phyloP scores from a whole-genome alignment of 2,329 filamentous ascomycete species.

The Gnomoniopsis smithogilvyi region DNA sequence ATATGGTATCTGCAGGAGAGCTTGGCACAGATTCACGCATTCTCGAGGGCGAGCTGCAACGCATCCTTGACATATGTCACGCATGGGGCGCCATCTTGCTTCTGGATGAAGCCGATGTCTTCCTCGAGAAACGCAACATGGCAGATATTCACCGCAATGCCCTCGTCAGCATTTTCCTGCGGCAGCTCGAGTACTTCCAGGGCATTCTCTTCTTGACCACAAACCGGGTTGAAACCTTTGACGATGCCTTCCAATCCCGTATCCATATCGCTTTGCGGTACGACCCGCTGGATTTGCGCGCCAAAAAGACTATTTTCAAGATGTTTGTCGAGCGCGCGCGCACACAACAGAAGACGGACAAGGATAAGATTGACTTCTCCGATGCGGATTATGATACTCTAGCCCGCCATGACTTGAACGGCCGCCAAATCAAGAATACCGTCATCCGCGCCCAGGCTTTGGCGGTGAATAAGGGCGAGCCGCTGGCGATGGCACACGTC shows the following conservation, averaged over 20 bases:
- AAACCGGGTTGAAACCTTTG: slow-evolving; percentile 83
- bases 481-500: slow-evolving; percentile 76
- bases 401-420: slow-evolving; percentile 61
- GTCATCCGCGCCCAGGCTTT: slow-evolving; percentile 80
- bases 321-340: slow-evolving; percentile 76
- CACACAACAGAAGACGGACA: slow-evolving; percentile 58
- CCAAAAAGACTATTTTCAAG: slow-evolving; percentile 77
- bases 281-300: slow-evolving; percentile 67
- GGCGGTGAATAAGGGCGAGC: slow-evolving; percentile 69
- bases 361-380: slow-evolving; percentile 50
- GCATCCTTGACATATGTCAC: slow-evolving; percentile 82
- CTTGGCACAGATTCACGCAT: slow-evolving; percentile 72
- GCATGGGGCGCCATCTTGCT: slow-evolving; percentile 83
- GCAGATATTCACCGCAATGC: slow-evolving; percentile 83
- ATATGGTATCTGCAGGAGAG: slow-evolving; percentile 80
- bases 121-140: slow-evolving; percentile 78
- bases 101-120: slow-evolving; percentile 82
- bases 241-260: slow-evolving; percentile 84
- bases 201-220: slow-evolving; percentile 89
- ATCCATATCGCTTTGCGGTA: slow-evolving; percentile 86
- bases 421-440: slow-evolving; percentile 80
- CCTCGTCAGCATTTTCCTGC: slow-evolving; percentile 82
- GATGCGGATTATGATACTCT: slow-evolving; percentile 66
- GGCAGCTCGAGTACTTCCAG: slow-evolving; percentile 86
- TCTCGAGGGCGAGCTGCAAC: slow-evolving; percentile 74